These are phyloP conservation scores for Lactifluus echinatus DNA, from an alignment of 768 basidiomycete species.

Conservation along the genomic window DNA sequence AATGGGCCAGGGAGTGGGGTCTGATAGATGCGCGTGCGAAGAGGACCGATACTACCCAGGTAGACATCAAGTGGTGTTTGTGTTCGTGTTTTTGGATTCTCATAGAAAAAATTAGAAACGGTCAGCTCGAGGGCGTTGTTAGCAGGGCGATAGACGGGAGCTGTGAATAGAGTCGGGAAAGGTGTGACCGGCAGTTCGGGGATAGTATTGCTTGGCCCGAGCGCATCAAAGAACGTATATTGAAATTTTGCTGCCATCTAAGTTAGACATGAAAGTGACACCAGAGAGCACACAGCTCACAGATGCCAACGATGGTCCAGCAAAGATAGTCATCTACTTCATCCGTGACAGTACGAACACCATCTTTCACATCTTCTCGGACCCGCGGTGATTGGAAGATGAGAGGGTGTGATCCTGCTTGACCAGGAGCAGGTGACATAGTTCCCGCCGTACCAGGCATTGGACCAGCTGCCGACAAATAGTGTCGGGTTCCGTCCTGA, in stretches of 20 bases:
- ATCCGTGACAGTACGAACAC: conserved; percentile 64
- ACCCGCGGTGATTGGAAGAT: conserved; percentile 73
- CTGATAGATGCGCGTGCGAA: conserved; percentile 70
- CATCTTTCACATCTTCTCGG: conserved; percentile 77
- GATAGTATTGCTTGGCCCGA: conserved; percentile 68
- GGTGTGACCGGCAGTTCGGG: conserved; percentile 81
- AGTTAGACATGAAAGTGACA: conserved; percentile 10
- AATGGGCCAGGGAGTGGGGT: conserved; percentile 61
- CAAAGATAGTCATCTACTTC: conserved; percentile 93
- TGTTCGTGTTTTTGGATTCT: conserved; percentile 53
- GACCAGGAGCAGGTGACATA: conserved; percentile 66
- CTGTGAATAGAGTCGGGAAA: conserved; percentile 77
- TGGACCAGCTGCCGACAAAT: conserved; percentile 82
- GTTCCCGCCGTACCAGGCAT: conserved; percentile 66
- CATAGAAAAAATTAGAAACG: conserved; percentile 83
- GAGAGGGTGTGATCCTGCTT: conserved; percentile 73
- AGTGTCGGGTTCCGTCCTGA: conserved; percentile 75
- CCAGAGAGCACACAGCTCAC: conserved; percentile 39
- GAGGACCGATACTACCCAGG: conserved; percentile 82
- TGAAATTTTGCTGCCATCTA: conserved; percentile 70
- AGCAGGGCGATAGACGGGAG: conserved; percentile 63
- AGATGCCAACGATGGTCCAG: conserved; percentile 94
- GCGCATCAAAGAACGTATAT: conserved; percentile 89
- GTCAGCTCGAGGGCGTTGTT: conserved; percentile 75
- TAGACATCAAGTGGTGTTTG: conserved; percentile 80